phyloP scores from a whole-genome alignment of 2,329 filamentous ascomycete species.

The Nakataea oryzae region DNA sequence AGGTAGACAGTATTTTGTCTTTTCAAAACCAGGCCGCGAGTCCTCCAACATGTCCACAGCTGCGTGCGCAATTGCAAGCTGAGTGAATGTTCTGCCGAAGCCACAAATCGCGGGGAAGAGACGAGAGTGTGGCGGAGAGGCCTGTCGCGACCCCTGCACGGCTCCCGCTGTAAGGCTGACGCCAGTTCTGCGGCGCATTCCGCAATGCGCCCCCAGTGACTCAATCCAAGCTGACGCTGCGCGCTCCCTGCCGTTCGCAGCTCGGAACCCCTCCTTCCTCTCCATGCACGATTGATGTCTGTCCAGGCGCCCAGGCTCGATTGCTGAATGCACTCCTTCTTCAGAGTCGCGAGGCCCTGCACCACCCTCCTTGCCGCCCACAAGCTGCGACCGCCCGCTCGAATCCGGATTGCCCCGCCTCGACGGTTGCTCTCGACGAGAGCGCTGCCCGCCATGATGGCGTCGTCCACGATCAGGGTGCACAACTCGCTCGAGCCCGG shows the following conservation, averaged over 20 bases:
- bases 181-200: neutral
- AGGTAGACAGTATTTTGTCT: no score
- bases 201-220: neutral
- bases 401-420: neutral
- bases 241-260: neutral
- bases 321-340: constrained; percentile 5
- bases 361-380: neutral
- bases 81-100: no score
- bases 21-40: no score
- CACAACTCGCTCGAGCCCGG: constrained; percentile 71
- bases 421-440: neutral
- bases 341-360: constrained; percentile 1
- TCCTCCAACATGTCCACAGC: no score
- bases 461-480: constrained; percentile 41
- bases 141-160: neutral
- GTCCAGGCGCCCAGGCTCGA: neutral
- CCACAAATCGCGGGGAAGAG: neutral
- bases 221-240: neutral
- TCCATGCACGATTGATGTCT: neutral
- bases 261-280: neutral
- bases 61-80: no score
- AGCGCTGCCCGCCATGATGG: neutral
- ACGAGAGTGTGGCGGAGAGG: no score
- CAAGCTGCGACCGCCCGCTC: neutral
- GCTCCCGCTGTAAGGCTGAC: neutral